Evolutionary conservation across 345 rosid species (phyloP), one percentile per base, ranked within the genome.

Genomic region (Eucalyptus caleyi): DNA sequence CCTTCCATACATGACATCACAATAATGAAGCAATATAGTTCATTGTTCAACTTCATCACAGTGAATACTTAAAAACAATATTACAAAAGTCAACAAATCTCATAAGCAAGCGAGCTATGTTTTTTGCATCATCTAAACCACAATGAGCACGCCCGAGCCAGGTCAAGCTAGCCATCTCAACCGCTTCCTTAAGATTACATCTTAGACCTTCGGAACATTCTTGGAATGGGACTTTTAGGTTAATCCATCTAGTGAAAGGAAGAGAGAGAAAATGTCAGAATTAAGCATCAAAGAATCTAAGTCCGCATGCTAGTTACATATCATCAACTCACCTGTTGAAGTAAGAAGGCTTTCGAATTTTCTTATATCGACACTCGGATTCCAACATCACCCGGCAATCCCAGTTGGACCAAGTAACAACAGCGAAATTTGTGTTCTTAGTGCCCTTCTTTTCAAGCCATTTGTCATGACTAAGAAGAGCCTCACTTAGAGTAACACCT

Each of bases 301-400:
- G n/a, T 37, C 51, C 27, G 15, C 50, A 62, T 14, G 56, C 16
- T 51, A 86, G 65, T 42, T 77, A 51, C 59, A 24, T 16, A 89
- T 50, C 32, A 87, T 42, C 26, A 34, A 60, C 80, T 91, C 56
- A 92, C 94, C 90, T 72, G 88, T 93, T 93, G 87, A 93, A 93
- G 81, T 93, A 93, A 34, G 92, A 91, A n/a, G 94, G 93, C 87
- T 92, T 92, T 54, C 89, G 88, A 86, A 93, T 93, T 60, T 93
- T 93, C 91, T 93, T 93, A 83, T 88, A 91, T 51, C 93, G 93
- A 88, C 94, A 92, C 89, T 92, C 93, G 8, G 94, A 92, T 88
- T 93, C 94, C 93, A 93, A 72, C 94, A 93, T 92, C 89, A 93
- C 93, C n/a, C 90, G 92, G 87, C 94, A 93, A 90, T 93, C 94